Conservation (phyloP, 805 yeast genomes). For the Phaffomyces antillensis region DNA sequence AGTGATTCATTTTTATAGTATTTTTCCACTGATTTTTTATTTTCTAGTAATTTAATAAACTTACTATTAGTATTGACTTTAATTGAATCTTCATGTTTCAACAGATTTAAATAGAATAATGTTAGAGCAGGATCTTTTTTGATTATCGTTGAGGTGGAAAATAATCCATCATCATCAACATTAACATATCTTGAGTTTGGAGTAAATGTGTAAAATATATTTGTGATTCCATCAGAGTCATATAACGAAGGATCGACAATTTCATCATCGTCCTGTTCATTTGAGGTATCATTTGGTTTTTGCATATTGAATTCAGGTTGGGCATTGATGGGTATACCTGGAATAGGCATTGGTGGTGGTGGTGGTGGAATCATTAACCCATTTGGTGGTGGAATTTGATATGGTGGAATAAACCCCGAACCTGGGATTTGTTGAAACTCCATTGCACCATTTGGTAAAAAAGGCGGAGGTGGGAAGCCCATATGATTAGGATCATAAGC, state of each 20-base stretch:
- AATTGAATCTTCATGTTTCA: neutral
- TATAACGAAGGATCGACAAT: slow-evolving; percentile 15
- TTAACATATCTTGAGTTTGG: slow-evolving; percentile 11
- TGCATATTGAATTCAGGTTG: neutral
- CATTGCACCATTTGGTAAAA: neutral
- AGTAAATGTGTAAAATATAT: slow-evolving; percentile 8
- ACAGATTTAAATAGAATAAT: slow-evolving; percentile 10
- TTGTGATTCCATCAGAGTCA: slow-evolving; percentile 11
- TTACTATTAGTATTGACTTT: slow-evolving; percentile 1
- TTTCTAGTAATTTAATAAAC: slow-evolving; percentile 12
- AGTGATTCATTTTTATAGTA: slow-evolving; percentile 12
- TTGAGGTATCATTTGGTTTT: neutral
- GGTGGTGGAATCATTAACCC: neutral
- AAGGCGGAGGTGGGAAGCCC: neutral
- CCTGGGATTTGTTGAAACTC: neutral
- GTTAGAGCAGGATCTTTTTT: slow-evolving; percentile 17
- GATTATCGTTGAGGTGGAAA: slow-evolving; percentile 10
- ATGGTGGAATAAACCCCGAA: neutral
- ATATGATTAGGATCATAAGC: slow-evolving; percentile 11
- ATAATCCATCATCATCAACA: slow-evolving; percentile 16
- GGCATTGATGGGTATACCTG: neutral
- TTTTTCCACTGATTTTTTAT: slow-evolving; percentile 14
- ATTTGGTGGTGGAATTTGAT: neutral
- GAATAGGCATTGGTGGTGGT: neutral
- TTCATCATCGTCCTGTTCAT: slow-evolving; percentile 1